Conservation (phyloP, 345 rosid genomes). For the Gossypium rotundifolium region DNA sequence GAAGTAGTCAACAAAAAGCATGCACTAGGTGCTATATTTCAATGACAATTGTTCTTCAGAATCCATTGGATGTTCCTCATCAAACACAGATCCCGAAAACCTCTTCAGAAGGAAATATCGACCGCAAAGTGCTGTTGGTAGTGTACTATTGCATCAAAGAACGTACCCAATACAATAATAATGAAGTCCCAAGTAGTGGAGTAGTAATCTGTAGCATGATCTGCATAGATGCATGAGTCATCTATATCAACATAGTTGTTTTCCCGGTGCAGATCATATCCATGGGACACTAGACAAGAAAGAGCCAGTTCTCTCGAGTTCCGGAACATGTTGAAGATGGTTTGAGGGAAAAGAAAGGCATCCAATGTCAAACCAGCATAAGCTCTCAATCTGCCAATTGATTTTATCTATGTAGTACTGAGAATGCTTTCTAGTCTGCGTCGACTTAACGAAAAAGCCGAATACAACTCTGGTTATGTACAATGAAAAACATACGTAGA, state of each 20-base stretch:
- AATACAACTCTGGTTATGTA: constrained; percentile 30
- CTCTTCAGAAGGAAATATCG: constrained; percentile 28
- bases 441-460: constrained; percentile 15
- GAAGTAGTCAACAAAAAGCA: background rate
- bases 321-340: constrained; percentile 35
- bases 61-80: constrained; percentile 30
- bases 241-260: constrained; percentile 11
- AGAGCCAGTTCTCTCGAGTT: constrained; percentile 31
- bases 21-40: background rate
- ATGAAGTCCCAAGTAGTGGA: too few species aligned
- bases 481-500: constrained; percentile 18
- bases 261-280: constrained; percentile 40
- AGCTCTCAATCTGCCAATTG: constrained; percentile 14
- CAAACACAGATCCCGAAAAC: constrained; percentile 16
- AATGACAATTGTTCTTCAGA: background rate
- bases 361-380: constrained; percentile 41
- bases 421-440: background rate
- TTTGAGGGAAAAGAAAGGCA: constrained; percentile 46
- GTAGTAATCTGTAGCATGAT: background rate
- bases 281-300: constrained; percentile 41
- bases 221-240: constrained; percentile 34
- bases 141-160: too few species aligned
- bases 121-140: too few species aligned
- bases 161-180: too few species aligned
- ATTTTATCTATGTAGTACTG: constrained; percentile 13